Evolutionary conservation across 768 basidiomycete genomes (phyloP).

Genomic region (Gloeostereum incarnatum): DNA sequence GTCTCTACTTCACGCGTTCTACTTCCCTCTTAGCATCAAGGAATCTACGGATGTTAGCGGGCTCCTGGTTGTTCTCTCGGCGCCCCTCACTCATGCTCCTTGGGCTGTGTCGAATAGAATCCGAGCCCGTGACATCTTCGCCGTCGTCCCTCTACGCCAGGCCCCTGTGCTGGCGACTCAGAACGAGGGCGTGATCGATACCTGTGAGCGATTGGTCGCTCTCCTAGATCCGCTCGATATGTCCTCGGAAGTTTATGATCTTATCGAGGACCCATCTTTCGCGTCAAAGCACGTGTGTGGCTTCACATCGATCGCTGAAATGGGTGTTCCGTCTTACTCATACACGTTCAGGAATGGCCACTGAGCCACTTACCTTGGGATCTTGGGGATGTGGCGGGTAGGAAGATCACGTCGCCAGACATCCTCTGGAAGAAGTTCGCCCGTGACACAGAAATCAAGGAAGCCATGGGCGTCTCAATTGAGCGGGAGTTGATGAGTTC

Average conservation of each 20-base stretch:
- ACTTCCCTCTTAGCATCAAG: constrained; percentile 18
- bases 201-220: constrained; percentile 31
- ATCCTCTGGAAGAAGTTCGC: constrained; percentile 34
- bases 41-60: constrained; percentile 20
- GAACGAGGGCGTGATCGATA: constrained; percentile 9
- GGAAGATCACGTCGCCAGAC: constrained; percentile 23
- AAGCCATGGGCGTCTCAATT: constrained; percentile 22
- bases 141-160: constrained; percentile 35
- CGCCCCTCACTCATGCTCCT: constrained; percentile 23
- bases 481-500: constrained; percentile 34
- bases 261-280: constrained; percentile 10
- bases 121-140: constrained; percentile 32
- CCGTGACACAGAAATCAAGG: constrained; percentile 21
- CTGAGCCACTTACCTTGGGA: constrained; percentile 36
- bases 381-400: too few relatives aligned
- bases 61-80: constrained; percentile 27
- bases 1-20: constrained; percentile 31
- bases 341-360: too few relatives aligned
- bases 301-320: too few relatives aligned
- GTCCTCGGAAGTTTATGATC: constrained; percentile 32
- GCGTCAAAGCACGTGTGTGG: constrained; percentile 8
- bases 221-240: constrained; percentile 53
- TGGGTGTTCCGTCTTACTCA: too few relatives aligned
- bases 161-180: constrained; percentile 30
- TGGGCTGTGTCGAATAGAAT: constrained; percentile 22